Percentiles rank a stretch among this genome's conserved stretches.
These are phyloP conservation scores for Flueggea neowawraea DNA, from an alignment of 441 rosid genomes.

Conservation along the genomic window DNA sequence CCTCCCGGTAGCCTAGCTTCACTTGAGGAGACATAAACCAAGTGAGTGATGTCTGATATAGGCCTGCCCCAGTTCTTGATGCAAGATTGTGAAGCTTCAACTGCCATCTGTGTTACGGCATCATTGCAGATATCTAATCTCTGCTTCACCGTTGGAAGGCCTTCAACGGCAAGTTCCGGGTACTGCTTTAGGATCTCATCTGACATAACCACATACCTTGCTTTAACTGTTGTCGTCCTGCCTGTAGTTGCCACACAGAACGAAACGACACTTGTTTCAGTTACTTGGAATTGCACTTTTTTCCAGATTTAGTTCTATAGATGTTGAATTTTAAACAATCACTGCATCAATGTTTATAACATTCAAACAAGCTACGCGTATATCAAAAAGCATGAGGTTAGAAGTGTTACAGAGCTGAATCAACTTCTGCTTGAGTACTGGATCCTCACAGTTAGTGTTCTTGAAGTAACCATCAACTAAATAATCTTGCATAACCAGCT, in stretches of 20 bases:
- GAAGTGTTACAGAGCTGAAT: slow-evolving; percentile 66
- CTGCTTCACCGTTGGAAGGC: slow-evolving; percentile 77
- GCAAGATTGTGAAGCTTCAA: slow-evolving; percentile 79
- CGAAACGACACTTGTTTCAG: neutral
- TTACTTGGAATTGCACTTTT: neutral
- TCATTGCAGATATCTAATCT: slow-evolving; percentile 71
- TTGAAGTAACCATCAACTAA: slow-evolving; percentile 92
- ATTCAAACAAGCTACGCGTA: no score
- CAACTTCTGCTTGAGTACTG: slow-evolving; percentile 84
- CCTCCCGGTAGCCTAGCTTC: slow-evolving; percentile 96
- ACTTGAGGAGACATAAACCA: slow-evolving; percentile 90
- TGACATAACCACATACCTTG: slow-evolving; percentile 96
- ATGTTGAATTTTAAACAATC: neutral
- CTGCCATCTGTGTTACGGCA: slow-evolving; percentile 90
- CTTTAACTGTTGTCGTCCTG: slow-evolving; percentile 91
- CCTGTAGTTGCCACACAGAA: slow-evolving; percentile 38
- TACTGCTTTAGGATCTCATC: slow-evolving; percentile 80
- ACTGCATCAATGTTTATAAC: no score
- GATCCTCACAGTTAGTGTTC: slow-evolving; percentile 90
- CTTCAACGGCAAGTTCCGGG: slow-evolving; percentile 85
- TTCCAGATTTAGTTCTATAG: neutral
- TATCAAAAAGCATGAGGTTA: neutral
- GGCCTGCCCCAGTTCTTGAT: slow-evolving; percentile 86
- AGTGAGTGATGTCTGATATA: slow-evolving; percentile 75
- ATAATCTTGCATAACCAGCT: slow-evolving; percentile 95